A percentile compares a stretch with the other conserved stretches of the same genome.
phyloP scores from a whole-genome alignment of 768 basidiomycete genomes.

The Xerocomus brunneocitrinus region DNA sequence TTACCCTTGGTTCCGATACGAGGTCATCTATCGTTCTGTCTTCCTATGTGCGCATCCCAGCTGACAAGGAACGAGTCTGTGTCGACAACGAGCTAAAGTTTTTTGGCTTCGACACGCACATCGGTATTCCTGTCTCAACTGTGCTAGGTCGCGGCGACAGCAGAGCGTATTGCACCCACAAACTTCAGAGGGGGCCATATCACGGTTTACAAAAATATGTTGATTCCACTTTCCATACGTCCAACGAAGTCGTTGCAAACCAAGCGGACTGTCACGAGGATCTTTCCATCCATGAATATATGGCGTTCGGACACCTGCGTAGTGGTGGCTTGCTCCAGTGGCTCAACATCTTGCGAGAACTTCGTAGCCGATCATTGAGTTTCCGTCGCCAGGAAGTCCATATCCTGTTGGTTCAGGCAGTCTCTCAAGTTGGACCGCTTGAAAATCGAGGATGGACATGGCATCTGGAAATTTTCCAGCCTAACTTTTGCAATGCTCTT shows the following conservation, averaged over 20 bases:
- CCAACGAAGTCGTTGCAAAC: constrained; percentile 40
- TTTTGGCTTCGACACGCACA: constrained; percentile 24
- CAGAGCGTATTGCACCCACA: constrained; percentile 25
- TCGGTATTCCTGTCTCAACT: constrained; percentile 7
- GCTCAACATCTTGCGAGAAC: constrained; percentile 45
- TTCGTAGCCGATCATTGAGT: constrained; percentile 34
- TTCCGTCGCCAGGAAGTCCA: constrained; percentile 40
- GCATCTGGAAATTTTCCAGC: constrained; percentile 35
- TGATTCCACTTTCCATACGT: constrained; percentile 30
- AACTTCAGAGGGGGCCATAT: constrained; percentile 33
- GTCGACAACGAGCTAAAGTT: constrained; percentile 32
- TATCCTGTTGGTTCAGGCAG: constrained; percentile 38
- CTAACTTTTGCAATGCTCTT: constrained; percentile 32
- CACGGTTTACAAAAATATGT: constrained; percentile 34
- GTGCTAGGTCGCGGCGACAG: constrained; percentile 13
- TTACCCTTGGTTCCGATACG: constrained; percentile 34
- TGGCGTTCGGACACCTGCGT: constrained; percentile 42
- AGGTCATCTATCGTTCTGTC: constrained; percentile 30
- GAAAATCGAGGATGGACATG: constrained; percentile 25
- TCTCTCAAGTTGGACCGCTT: constrained; percentile 37
- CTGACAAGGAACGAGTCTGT: constrained; percentile 13
- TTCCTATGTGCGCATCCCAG: constrained; percentile 28
- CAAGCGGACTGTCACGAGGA: constrained; percentile 39
- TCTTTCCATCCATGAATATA: constrained; percentile 41
- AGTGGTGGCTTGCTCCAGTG: constrained; percentile 44